These are phyloP conservation scores for Aegilops tauschii DNA, from an alignment of 176 grass and related monocot species.

Conservation along the genomic window DNA sequence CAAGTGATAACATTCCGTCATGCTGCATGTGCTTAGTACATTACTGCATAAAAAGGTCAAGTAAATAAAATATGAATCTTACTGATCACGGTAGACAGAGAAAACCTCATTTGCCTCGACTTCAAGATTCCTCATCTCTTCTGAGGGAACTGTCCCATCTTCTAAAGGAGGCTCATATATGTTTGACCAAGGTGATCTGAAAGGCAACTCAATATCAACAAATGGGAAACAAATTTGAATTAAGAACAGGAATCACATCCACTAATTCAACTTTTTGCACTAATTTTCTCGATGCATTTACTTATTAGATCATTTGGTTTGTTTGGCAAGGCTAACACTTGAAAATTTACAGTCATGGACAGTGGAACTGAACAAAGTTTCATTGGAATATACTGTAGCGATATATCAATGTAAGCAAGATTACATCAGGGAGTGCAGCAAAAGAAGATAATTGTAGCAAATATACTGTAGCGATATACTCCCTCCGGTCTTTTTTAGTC, in stretches of 20 bases:
- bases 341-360: not conserved
- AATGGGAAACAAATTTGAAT: not conserved
- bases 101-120: constrained; percentile 94
- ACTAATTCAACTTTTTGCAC: not conserved
- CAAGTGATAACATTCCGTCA: constrained; percentile 10
- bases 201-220: constrained; percentile 22
- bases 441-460: not conserved
- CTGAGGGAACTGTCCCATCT: constrained; percentile 80
- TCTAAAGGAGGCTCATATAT: constrained; percentile 84
- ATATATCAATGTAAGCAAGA: not conserved
- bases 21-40: not conserved
- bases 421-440: not conserved
- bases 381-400: not conserved
- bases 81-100: constrained; percentile 94
- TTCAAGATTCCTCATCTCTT: constrained; percentile 76
- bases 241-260: not conserved
- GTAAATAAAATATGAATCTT: constrained; percentile 39
- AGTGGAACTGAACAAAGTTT: not conserved
- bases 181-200: constrained; percentile 97
- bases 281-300: constrained; percentile 12
- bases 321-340: not conserved
- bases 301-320: not conserved
- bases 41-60: not conserved
- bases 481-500: too few relatives aligned
- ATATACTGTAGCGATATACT: too few relatives aligned